Evolutionary conservation across 2,329 filamentous ascomycete genomes (phyloP), one percentile per base, ranked within the genome.

Genomic region (Xylariales sp.): DNA sequence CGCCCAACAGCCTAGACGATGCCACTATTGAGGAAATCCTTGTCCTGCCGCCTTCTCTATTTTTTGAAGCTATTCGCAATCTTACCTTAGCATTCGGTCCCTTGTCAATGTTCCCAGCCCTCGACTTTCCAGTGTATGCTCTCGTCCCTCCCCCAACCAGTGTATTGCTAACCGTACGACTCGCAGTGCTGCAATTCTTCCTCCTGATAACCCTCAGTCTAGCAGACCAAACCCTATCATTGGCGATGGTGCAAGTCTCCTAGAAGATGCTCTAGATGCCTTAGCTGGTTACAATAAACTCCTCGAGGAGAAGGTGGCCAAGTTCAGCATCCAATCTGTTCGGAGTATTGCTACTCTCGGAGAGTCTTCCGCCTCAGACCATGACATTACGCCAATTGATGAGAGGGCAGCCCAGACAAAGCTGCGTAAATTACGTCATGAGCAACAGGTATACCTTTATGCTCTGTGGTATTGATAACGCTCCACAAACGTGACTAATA

Each of bases 241-340:
- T 28, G 36, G 65, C 49, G 65, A 68, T 54, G 65, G 60, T 3
- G 49, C 3, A 30, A 62, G 50, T 41, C 41, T 59, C n/a, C 14
- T 69, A 16, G 55, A 64, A 54, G 54, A 59, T n/a, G 54, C 63
- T 18, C 10, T 65, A 12, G 8, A 16, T 14, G 53, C 54, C 10
- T 34, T 71, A 30, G 45, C n/a, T 7, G 39, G 39, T 28, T 69
- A 71, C 43, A 71, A 71, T 58, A 54, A 52, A n/a, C 53, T 71
- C n/a, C 64, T 71, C 6, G 62, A 68, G 28, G 67, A 68, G 28
- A 71, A 68, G 58, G 48, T 67, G 2, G 50, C 58, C 16, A 69
- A 69, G 18, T 69, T 71, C 30, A 59, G 50, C 32, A 34, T 46
- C 14, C 68, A 69, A 45, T 60, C 62, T 6, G 36, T 18, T 5